These are phyloP conservation scores for Talaromyces sp. DNA, from an alignment of 2,329 filamentous ascomycete genomes.

Conservation along the genomic window DNA sequence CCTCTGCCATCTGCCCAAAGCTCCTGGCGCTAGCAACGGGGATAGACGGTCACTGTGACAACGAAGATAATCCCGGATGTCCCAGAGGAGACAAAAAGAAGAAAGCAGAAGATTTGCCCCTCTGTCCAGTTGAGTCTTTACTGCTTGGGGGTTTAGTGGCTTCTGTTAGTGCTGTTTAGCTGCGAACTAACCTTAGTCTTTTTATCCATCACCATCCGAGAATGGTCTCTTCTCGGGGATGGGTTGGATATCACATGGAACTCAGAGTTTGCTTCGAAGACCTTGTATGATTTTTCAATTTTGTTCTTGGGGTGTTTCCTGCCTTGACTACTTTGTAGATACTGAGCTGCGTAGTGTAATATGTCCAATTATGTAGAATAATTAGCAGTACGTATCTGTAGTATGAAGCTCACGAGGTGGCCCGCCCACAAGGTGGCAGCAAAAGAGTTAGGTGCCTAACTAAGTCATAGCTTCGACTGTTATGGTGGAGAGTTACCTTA, in stretches of 20 bases:
- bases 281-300: not conserved
- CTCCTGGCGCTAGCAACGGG: conserved; percentile 13
- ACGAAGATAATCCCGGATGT: conserved; percentile 6
- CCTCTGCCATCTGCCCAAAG: conserved; percentile 13
- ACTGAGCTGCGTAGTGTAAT: not conserved
- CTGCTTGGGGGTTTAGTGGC: not conserved
- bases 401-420: not conserved
- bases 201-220: not conserved
- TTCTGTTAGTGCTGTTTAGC: not conserved
- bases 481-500: conserved; percentile 5
- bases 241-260: not conserved
- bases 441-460: conserved; percentile 1
- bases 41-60: conserved; percentile 22
- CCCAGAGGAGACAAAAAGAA: not conserved
- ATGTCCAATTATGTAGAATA: not conserved
- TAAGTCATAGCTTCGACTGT: conserved; percentile 2
- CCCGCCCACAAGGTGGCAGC: not conserved
- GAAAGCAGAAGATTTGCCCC: conserved; percentile 17
- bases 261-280: not conserved
- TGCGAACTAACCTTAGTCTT: conserved; percentile 5
- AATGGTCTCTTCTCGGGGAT: not conserved
- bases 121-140: not conserved
- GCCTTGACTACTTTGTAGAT: not conserved
- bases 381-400: not conserved
- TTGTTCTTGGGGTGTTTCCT: not conserved